Evolutionary conservation across 2,329 filamentous ascomycete species (phyloP).

Genomic region (Ambrosiella xylebori): DNA sequence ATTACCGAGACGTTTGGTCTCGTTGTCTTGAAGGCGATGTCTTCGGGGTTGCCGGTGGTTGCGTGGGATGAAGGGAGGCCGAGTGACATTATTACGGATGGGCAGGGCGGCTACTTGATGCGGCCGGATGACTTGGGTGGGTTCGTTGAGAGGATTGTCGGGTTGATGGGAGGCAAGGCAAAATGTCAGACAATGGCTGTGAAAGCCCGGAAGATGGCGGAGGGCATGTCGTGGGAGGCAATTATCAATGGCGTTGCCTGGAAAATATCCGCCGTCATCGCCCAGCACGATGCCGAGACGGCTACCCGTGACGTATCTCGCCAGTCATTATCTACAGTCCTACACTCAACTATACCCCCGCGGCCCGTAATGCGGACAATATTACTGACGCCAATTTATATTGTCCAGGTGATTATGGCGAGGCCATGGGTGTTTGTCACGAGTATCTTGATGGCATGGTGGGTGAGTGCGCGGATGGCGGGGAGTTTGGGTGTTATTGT

Average conservation of each 20-base stretch:
- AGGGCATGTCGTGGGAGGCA: conserved; percentile 51
- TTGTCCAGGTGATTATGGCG: background rate
- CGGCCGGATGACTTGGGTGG: conserved; percentile 38
- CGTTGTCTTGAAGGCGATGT: conserved; percentile 55
- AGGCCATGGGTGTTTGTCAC: background rate
- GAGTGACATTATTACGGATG: conserved; percentile 46
- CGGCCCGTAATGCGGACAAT: too few relatives aligned
- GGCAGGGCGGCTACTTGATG: conserved; percentile 42
- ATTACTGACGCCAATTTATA: background rate
- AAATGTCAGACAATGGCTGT: conserved; percentile 29
- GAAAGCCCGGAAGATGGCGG: conserved; percentile 37
- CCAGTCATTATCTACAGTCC: too few relatives aligned
- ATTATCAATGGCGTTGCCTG: conserved; percentile 54
- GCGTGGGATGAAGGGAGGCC: conserved; percentile 54
- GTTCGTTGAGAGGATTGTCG: conserved; percentile 37
- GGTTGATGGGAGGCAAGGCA: conserved; percentile 28
- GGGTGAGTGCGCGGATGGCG: conserved; percentile 25
- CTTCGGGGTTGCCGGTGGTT: conserved; percentile 50
- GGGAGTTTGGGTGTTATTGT: conserved; percentile 30
- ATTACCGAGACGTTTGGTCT: conserved; percentile 56
- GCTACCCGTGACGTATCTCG: conserved; percentile 1
- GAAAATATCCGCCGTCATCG: conserved; percentile 39
- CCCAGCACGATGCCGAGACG: conserved; percentile 20
- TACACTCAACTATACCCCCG: too few relatives aligned
- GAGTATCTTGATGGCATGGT: background rate